Evolutionary conservation across 441 rosid species (phyloP), one percentile per base, ranked within the genome.

Genomic region (Erodium texanum): DNA sequence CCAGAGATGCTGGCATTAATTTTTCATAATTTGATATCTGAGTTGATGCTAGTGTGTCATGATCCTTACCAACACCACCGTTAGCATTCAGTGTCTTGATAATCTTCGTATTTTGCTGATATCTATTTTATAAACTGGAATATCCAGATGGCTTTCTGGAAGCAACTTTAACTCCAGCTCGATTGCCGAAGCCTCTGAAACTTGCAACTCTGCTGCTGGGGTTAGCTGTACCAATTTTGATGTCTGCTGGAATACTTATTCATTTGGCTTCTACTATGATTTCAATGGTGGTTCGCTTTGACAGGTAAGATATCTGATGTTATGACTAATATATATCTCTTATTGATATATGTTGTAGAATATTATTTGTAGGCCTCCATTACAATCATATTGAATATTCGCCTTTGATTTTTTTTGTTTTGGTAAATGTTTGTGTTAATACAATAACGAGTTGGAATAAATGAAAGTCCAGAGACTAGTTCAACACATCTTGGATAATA

Each of bases 161-260:
- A 84, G 97, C 99, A 59, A 92, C 98, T 80, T 79, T 94, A 74
- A 75, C 98, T 68, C 99, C 96, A 34, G 76, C 81, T 24, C 86
- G 97, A 66, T 74, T 82, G 32, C 98, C 99, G 19, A 92, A 79
- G 84, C 98, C 97, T 11, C 96, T 94, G 70, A 94, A 92, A 83
- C 92, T 88, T 75, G 97, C 91, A 62, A 94, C 99, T 23, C 84
- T 94, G 50, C 69, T 86, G 56, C 71, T 87, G 50, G 92, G 96
- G 68, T 68, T 94, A 85, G 83, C 83, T 62, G 72, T 82, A 45
- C 99, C 99, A 64, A 36, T 92, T 76, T 43, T 89, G 79, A 76
- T 87, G 73, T 84, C 98, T 72, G 78, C 93, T 41, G 99, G 98
- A 64, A 68, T 54, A 64, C 79, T 92, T 36, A 85, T 94, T 78